Conservation (phyloP, 805 yeast genomes). For the Lachancea lanzarotensis region DNA sequence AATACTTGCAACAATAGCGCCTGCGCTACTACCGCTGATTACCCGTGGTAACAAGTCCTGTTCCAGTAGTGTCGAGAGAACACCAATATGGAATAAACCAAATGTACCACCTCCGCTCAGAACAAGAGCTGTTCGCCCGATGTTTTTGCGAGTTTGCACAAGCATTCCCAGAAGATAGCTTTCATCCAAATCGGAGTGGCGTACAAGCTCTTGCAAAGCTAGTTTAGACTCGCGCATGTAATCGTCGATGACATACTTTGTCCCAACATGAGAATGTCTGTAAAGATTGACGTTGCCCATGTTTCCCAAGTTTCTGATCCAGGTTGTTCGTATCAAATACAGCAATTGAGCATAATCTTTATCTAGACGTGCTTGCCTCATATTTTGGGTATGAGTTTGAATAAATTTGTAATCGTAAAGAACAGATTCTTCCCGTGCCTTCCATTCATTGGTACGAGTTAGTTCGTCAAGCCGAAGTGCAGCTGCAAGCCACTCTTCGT, state of each 20-base stretch:
- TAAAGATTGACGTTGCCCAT: conserved; percentile 78
- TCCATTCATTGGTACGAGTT: conserved; percentile 68
- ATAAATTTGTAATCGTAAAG: conserved; percentile 70
- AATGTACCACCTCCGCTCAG: conserved; percentile 94
- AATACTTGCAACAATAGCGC: conserved; percentile 88
- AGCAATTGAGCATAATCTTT: conserved; percentile 57
- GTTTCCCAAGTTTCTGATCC: conserved; percentile 80
- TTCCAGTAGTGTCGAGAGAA: conserved; percentile 70
- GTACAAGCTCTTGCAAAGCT: conserved; percentile 29
- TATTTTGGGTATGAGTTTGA: conserved; percentile 42
- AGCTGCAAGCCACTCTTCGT: conserved; percentile 60
- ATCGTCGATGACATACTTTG: conserved; percentile 76
- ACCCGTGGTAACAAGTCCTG: conserved; percentile 74
- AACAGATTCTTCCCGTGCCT: conserved; percentile 49
- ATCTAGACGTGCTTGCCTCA: conserved; percentile 51
- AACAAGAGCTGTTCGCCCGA: conserved; percentile 92
- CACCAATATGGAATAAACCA: conserved; percentile 91
- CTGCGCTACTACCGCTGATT: conserved; percentile 92
- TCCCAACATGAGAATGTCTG: conserved; percentile 75
- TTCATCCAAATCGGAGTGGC: conserved; percentile 47
- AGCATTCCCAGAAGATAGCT: conserved; percentile 67
- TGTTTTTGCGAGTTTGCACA: conserved; percentile 81
- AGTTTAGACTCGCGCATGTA: conserved; percentile 70
- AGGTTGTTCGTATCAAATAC: conserved; percentile 73
- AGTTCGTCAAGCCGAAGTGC: conserved; percentile 59